Evolutionary conservation across 176 grass and related monocot genomes (phyloP), one percentile per base, ranked within the genome.

Genomic region (Themeda triandra): DNA sequence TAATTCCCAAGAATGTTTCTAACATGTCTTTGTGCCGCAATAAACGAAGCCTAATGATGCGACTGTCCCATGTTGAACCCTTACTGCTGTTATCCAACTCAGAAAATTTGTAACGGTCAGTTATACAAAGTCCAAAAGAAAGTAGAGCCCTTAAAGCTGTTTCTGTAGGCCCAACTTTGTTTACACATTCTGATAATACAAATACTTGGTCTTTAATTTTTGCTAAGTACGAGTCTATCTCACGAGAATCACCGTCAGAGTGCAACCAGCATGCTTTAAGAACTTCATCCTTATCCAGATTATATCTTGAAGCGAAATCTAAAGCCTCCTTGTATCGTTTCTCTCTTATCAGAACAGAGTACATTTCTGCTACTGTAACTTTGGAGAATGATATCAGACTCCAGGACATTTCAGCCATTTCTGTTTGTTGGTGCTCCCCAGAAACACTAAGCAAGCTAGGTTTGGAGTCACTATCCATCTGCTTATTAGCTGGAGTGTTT

Each of bases 1-100:
- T 98, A 88, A 98, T 92, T 62, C 96, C 93, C 82, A 98, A 71
- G 86, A 95, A 98, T 69, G 93, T 98, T 80, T 98, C 96, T 70
- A 98, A 78, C 80, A 87, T 82, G 79, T 98, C 96, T 70, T 71
- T 98, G 65, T 88, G 90, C 77, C 87, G 82, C 79, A 95, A 90
- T 63, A 98, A 80, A 58, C 66, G 80, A 83, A 98, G 91, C 78
- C 96, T 93, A 59, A 92, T 87, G 36, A 95, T 86, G 66, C 89
- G 89, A 53, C 81, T 78, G 66, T 89, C 88, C 96, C 91, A 93
- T 81, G 77, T 63, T 87, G 83, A 86, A 63, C 74, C 91, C 33
- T 90, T 73, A 9, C 71, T 60, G 36, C 40, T 89, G 27, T 84
- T 66, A 91, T 86, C 80, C 10, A 80, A 68, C 51, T 92, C 60